Percentiles rank a stretch among this genome's conserved stretches.
Evolutionary conservation across 2,329 filamentous ascomycete genomes (phyloP).

Genomic region (Dothistroma septosporum): DNA sequence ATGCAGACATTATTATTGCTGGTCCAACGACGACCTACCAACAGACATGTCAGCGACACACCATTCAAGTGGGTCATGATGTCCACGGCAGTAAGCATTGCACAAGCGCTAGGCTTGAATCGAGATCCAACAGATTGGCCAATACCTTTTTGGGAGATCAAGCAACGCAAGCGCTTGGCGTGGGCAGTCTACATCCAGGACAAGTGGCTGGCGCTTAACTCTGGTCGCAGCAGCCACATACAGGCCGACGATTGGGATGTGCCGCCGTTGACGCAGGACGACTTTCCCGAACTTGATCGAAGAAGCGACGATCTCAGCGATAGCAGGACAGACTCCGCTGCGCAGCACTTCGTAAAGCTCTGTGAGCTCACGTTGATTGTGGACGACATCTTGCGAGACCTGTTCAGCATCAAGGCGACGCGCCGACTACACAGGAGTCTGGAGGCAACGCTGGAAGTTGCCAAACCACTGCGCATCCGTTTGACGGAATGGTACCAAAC

Average conservation of each 20-base stretch:
- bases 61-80: slow-evolving; percentile 36
- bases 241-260: slow-evolving; percentile 55
- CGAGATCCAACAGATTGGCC: slow-evolving; percentile 60
- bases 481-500: slow-evolving; percentile 49
- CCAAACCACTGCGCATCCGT: slow-evolving; percentile 47
- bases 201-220: slow-evolving; percentile 56
- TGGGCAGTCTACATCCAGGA: slow-evolving; percentile 66
- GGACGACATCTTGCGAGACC: slow-evolving; percentile 47
- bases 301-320: slow-evolving; percentile 11
- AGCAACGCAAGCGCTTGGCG: slow-evolving; percentile 56
- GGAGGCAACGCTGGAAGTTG: slow-evolving; percentile 44
- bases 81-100: slow-evolving; percentile 47
- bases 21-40: slow-evolving; percentile 33
- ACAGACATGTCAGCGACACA: slow-evolving; percentile 34
- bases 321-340: slow-evolving; percentile 13
- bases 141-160: slow-evolving; percentile 60
- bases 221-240: slow-evolving; percentile 56
- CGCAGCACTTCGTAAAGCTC: slow-evolving; percentile 49
- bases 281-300: slow-evolving; percentile 39
- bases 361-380: slow-evolving; percentile 51
- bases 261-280: slow-evolving; percentile 40
- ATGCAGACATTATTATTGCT: slow-evolving; percentile 33
- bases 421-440: slow-evolving; percentile 44
- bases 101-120: slow-evolving; percentile 57
- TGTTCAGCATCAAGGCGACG: slow-evolving; percentile 33